Base-by-base conservation (phyloP, 192 early-diverging fungal genomes). In the Rhizoclosmatium globosum region DNA sequence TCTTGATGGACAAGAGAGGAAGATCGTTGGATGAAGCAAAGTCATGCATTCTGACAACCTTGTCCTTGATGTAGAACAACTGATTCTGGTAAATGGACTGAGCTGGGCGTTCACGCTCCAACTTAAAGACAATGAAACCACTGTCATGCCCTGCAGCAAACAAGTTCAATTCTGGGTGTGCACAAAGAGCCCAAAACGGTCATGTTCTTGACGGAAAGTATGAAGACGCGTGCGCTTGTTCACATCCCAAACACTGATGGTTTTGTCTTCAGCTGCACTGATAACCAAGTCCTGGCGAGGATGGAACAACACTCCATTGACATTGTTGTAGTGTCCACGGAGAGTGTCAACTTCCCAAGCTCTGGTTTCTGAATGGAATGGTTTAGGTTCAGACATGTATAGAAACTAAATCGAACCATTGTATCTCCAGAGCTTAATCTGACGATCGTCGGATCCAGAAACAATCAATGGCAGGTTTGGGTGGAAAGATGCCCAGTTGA, bases 291-390 rank as follows among this genome's bases (percentile, higher is more conserved):
- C 98, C 75, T 94, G 95, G 65, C 96, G 94, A 19, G 96, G 95
- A 80, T 99, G 97, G 91, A 99, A 99, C 57, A 99, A 82, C 2
- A 94, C 94, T 61, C 91, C 90, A 39, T 94, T 95, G 42, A 99
- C 95, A 71, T 98, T 98, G 90, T 97, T 98, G 86, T 95, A 98
- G 85, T 99, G 98, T 7, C 97, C 98, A 42, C 98, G 92, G 88
- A 95, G 98, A 31, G 96, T 97, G 81, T 99, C 97, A n/a, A 99
- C 94, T 82, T 99, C 98, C 98, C 98, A 99, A 19, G 98, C 98
- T 82, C 94, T 93, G 48, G 94, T 94, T 77, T 99, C 96, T 95
- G 82, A 44, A 48, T 31, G 56, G 4, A 38, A 3, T 43, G 41
- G 19, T 66, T 41, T 45, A 15, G 7, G 23, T 57, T 67, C 7